A percentile compares a stretch with the other conserved stretches of the same genome.
phyloP scores from a whole-genome alignment of 2,329 filamentous ascomycete genomes.

The Nothophaeocryptopus gaeumannii region DNA sequence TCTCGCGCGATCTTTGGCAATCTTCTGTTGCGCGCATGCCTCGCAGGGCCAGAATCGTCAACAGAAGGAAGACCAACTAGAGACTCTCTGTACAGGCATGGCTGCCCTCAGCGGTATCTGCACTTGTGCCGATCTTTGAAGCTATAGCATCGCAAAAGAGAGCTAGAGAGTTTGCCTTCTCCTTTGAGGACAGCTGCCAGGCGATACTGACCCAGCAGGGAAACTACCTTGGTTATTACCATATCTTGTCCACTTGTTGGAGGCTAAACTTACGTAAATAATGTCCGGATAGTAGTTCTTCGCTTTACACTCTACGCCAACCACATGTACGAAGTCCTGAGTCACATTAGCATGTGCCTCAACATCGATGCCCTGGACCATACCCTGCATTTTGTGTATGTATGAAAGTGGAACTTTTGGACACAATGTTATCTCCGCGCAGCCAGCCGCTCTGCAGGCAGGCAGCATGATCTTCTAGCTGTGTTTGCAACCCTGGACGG shows the following conservation, averaged over 20 bases:
- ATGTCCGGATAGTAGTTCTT: slow-evolving; percentile 1
- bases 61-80: neutral
- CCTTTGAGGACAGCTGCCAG: neutral
- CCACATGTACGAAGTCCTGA: neutral
- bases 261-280: neutral
- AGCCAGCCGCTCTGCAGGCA: neutral
- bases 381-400: neutral
- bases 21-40: neutral
- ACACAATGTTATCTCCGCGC: neutral
- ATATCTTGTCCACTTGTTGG: neutral
- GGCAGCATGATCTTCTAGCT: neutral
- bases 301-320: neutral
- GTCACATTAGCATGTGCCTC: neutral
- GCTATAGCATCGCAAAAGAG: neutral
- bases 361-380: neutral
- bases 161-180: neutral
- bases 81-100: neutral
- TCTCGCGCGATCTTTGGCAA: neutral
- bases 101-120: neutral
- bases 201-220: slow-evolving; percentile 1
- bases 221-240: neutral
- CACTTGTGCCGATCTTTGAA: slow-evolving; percentile 1
- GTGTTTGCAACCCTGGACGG: neutral
- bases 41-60: neutral
- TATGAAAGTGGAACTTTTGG: neutral